Percentiles rank a stretch among this genome's conserved stretches.
Evolutionary conservation across 768 basidiomycete genomes (phyloP).

Genomic region (Pulveroboletus sp.): DNA sequence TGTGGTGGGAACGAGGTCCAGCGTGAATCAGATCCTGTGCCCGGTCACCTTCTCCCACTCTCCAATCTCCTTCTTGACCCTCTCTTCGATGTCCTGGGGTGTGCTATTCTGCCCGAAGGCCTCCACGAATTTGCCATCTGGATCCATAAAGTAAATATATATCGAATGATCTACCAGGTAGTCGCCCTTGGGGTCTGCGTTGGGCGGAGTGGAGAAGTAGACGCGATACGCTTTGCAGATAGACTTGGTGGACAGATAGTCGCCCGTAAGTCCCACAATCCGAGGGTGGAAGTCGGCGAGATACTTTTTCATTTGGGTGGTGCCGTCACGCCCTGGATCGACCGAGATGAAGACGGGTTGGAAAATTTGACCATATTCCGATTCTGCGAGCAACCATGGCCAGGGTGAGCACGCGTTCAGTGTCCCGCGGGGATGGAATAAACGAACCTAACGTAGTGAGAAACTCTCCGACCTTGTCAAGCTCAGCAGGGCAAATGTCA

Average conservation of each 20-base stretch:
- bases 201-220: conserved; percentile 94
- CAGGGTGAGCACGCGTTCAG: conserved; percentile 7
- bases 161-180: conserved; percentile 97
- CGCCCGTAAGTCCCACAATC: conserved; percentile 82
- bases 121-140: conserved; percentile 88
- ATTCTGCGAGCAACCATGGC: conserved; percentile 42
- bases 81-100: conserved; percentile 61
- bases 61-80: conserved; percentile 50
- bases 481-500: conserved; percentile 96
- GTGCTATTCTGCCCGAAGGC: conserved; percentile 87
- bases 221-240: conserved; percentile 95
- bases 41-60: conserved; percentile 38
- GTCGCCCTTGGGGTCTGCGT: conserved; percentile 84
- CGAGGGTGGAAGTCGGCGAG: conserved; percentile 86
- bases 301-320: conserved; percentile 56
- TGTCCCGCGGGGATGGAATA: background rate
- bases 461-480: conserved; percentile 88
- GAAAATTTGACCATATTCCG: conserved; percentile 63
- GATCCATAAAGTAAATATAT: conserved; percentile 98
- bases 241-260: conserved; percentile 79
- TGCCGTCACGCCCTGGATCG: conserved; percentile 88
- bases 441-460: conserved; percentile 66
- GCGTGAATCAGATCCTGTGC: conserved; percentile 23
- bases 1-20: background rate
- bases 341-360: conserved; percentile 94